Conservation (phyloP, 108 stramenopile genomes). For the Seminavis robusta region DNA sequence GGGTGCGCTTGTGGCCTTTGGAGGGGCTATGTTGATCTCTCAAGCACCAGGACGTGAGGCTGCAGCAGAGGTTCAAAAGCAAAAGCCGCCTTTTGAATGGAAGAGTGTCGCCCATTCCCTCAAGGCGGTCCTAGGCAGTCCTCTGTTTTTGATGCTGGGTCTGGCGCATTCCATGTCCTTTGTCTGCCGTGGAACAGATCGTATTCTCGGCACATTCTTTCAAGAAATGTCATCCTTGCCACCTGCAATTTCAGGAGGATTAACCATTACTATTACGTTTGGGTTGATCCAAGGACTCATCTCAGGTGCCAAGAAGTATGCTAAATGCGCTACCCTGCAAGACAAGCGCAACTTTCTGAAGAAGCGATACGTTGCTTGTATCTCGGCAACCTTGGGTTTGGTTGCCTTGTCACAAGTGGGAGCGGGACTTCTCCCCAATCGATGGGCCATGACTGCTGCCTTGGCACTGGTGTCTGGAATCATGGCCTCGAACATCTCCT, state of each 20-base stretch:
- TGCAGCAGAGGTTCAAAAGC: too few species aligned
- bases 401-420: too few species aligned
- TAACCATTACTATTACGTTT: conserved; percentile 35
- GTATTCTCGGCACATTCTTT: conserved; percentile 38
- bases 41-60: too few species aligned
- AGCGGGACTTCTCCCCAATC: not conserved
- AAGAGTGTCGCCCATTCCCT: too few species aligned
- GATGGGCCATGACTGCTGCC: conserved; percentile 7
- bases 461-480: conserved; percentile 22
- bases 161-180: conserved; percentile 31
- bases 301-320: conserved; percentile 17
- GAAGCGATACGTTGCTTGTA: conserved; percentile 16
- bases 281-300: conserved; percentile 39
- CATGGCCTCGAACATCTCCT: conserved; percentile 27
- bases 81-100: conserved; percentile 4
- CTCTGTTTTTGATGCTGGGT: conserved; percentile 41
- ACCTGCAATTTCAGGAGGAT: conserved; percentile 17
- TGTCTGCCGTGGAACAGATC: conserved; percentile 29
- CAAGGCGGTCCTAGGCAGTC: conserved; percentile 16
- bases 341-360: conserved; percentile 21
- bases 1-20: conserved; percentile 18
- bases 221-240: conserved; percentile 23
- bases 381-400: conserved; percentile 20
- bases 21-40: too few species aligned
- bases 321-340: too few species aligned